phyloP scores from a whole-genome alignment of 805 yeast genomes.

The Saccharomyces jurei region DNA sequence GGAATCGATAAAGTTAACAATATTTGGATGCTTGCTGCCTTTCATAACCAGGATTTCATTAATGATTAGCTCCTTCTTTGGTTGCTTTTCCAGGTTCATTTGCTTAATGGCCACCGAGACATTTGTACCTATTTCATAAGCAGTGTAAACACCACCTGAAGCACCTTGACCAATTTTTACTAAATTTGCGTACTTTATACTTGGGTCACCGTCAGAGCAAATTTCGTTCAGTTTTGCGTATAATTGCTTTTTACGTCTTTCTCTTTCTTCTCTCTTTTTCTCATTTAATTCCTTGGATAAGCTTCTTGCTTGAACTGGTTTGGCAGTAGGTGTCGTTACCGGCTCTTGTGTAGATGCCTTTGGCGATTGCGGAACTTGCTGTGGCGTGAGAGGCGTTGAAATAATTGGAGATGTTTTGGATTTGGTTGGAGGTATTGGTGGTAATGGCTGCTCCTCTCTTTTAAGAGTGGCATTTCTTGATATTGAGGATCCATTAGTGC shows the following conservation, averaged over 20 bases:
- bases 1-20: constrained; percentile 88
- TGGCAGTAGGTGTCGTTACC: neutral
- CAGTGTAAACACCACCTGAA: constrained; percentile 92
- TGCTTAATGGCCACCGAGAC: constrained; percentile 87
- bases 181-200: constrained; percentile 54
- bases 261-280: constrained; percentile 72
- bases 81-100: constrained; percentile 91
- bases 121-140: constrained; percentile 50
- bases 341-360: neutral
- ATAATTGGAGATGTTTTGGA: neutral
- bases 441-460: constrained; percentile 23
- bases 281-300: constrained; percentile 28
- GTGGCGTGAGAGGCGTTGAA: neutral
- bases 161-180: constrained; percentile 97
- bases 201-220: constrained; percentile 82
- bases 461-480: constrained; percentile 13
- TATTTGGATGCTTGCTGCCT: constrained; percentile 80
- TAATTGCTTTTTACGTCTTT: constrained; percentile 61
- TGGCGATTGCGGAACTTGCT: neutral
- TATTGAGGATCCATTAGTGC: constrained; percentile 14
- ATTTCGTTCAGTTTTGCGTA: constrained; percentile 57
- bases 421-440: constrained; percentile 14
- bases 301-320: neutral
- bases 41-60: constrained; percentile 95
- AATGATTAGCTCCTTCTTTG: constrained; percentile 88